Percentiles rank a stretch among this genome's conserved stretches.
Conservation (phyloP, 1,284 basidiomycete genomes). For the Nidula niveotomentosa region DNA sequence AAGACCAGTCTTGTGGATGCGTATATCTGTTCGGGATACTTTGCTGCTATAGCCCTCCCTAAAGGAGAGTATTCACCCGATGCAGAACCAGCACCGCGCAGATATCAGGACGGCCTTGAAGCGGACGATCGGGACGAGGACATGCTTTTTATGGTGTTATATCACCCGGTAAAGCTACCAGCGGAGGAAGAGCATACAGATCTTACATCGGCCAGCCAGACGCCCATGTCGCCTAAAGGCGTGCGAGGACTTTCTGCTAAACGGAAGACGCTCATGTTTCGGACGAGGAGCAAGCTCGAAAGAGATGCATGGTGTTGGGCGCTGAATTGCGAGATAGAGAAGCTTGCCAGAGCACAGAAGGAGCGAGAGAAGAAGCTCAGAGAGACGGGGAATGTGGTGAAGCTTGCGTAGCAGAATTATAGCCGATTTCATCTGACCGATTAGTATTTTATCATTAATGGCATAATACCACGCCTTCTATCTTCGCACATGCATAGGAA, state of each 20-base stretch:
- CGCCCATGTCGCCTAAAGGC: conserved; percentile 17
- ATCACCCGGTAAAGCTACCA: conserved; percentile 31
- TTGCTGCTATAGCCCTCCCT: conserved; percentile 67
- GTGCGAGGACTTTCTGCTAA: conserved; percentile 59
- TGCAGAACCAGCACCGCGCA: conserved; percentile 51
- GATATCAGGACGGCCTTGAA: conserved; percentile 80
- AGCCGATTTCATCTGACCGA: not conserved
- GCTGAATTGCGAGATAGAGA: conserved; percentile 82
- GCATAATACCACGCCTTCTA: no score
- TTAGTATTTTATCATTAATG: no score
- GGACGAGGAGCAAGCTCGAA: conserved; percentile 78
- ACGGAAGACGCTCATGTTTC: conserved; percentile 65
- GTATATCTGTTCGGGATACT: conserved; percentile 76
- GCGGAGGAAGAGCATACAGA: conserved; percentile 9
- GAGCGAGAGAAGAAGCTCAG: conserved; percentile 60
- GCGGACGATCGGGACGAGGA: conserved; percentile 77
- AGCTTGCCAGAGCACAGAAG: conserved; percentile 54
- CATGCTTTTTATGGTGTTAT: conserved; percentile 72
- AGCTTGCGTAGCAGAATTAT: conserved; percentile 10
- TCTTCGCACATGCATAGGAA: no score
- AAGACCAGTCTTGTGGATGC: conserved; percentile 70
- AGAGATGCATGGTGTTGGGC: conserved; percentile 90
- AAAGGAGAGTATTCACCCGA: conserved; percentile 59
- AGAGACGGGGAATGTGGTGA: conserved; percentile 49
- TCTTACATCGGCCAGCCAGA: conserved; percentile 12